Conservation (phyloP, 768 basidiomycete genomes). For the Naematelia encephala region DNA sequence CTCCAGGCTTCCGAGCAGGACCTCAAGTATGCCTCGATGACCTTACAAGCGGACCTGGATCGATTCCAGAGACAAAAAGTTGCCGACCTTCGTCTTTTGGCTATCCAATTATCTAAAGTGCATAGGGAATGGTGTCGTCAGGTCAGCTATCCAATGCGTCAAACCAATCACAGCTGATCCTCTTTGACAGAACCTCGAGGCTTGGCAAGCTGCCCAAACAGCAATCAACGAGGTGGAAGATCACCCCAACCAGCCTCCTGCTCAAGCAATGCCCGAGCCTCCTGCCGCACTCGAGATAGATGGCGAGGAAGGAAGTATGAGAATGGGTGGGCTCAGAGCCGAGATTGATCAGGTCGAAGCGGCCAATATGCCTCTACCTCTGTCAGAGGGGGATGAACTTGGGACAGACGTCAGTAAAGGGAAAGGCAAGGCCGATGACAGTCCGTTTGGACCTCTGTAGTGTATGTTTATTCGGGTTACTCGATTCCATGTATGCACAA, state of each 20-base stretch:
- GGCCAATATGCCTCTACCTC: conserved; percentile 38
- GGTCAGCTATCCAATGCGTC: conserved; percentile 57
- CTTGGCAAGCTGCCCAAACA: conserved; percentile 92
- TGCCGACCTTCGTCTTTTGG: conserved; percentile 89
- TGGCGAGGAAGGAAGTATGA: conserved; percentile 4
- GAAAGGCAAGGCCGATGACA: conserved; percentile 17
- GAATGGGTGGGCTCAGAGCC: conserved; percentile 22
- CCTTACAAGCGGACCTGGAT: conserved; percentile 95
- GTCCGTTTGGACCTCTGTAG: conserved; percentile 15
- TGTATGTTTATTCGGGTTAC: too few species aligned
- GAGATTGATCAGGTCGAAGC: conserved; percentile 43
- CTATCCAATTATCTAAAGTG: conserved; percentile 78
- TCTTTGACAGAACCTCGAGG: conserved; percentile 77
- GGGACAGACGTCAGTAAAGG: conserved; percentile 18
- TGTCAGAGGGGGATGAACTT: conserved; percentile 20
- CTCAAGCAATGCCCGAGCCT: conserved; percentile 15
- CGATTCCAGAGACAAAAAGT: conserved; percentile 99
- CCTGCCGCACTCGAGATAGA: conserved; percentile 12
- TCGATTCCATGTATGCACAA: background rate
- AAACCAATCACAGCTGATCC: too few species aligned
- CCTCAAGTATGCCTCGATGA: conserved; percentile 90
- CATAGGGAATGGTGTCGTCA: conserved; percentile 97
- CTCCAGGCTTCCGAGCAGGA: conserved; percentile 88
- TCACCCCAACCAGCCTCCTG: conserved; percentile 68
- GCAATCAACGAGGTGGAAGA: conserved; percentile 86